A percentile compares a stretch with the other conserved stretches of the same genome.
These are phyloP conservation scores for Amniculicola lignicola DNA, from an alignment of 495 filamentous ascomycete genomes.

Conservation along the genomic window DNA sequence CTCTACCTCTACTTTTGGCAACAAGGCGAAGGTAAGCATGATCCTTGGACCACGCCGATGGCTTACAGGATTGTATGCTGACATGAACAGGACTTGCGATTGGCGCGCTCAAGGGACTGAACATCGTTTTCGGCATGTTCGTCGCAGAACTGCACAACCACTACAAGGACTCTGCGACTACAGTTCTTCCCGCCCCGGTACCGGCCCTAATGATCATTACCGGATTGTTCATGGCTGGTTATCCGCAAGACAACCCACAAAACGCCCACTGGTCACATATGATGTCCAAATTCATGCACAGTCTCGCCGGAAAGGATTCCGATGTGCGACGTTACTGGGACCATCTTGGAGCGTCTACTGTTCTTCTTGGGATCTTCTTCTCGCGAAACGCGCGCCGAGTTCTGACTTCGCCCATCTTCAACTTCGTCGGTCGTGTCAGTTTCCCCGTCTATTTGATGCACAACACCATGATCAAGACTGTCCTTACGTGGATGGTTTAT, in stretches of 20 bases:
- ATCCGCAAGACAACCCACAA: conserved; percentile 30
- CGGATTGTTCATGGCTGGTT: conserved; percentile 34
- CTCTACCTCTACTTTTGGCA: conserved; percentile 34
- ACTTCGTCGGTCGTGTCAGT: conserved; percentile 37
- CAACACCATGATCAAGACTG: conserved; percentile 35
- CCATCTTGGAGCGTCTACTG: conserved; percentile 27
- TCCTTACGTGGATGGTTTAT: conserved; percentile 37
- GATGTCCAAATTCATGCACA: conserved; percentile 30
- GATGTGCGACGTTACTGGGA: conserved; percentile 37
- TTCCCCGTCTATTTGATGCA: conserved; percentile 38
- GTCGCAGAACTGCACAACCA: conserved; percentile 36
- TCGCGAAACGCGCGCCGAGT: conserved; percentile 31
- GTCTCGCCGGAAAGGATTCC: conserved; percentile 16
- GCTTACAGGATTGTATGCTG: neutral
- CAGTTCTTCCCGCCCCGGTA: conserved; percentile 27
- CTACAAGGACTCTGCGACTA: conserved; percentile 27
- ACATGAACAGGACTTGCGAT: conserved; percentile 13
- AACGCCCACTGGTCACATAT: conserved; percentile 28
- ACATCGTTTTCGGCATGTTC: conserved; percentile 36
- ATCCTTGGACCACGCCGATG: no score
- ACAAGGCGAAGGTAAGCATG: conserved; percentile 26
- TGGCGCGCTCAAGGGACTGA: conserved; percentile 31
- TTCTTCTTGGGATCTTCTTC: conserved; percentile 35
- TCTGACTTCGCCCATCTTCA: conserved; percentile 33
- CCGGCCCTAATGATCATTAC: conserved; percentile 30